Evolutionary conservation across 1,139 yeast species (phyloP), one percentile per base, ranked within the genome.

Genomic region (Protomyces macrosporus): DNA sequence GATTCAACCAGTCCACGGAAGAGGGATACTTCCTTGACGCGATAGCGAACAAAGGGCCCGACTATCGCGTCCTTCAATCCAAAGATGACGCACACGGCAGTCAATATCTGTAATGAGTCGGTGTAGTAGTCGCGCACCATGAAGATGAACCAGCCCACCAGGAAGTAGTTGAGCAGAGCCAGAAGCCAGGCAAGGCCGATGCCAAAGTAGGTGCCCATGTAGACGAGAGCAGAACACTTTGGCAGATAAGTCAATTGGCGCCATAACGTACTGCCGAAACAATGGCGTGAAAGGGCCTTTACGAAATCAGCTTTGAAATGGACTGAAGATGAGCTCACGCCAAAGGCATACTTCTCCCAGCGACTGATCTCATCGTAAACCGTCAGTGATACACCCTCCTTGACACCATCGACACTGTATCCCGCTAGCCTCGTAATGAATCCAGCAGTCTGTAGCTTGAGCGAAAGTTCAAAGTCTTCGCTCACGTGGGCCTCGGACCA

Each of bases 401-500:
- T 59, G 36, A 66, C 63, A 36, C 63, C 53, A 40, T 56, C 63
- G 42, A 55, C 55, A n/a, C 53, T 53, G 39, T 65, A 66, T 10
- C 66, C 45, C n/a, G 57, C 59, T 59, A 65, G 14, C 16, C 68
- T 50, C 3, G 64, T 60, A 23, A 59, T 50, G 51, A 59, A 66
- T 1, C 68, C 68, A 4, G 57, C 23, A 9, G 63, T 56, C 48
- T 65, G 65, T 40, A 66, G 35, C 55, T 66, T 65, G 51, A 66
- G 60, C 30, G 66, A 62, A 60, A 66, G 45, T 39, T 66, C 68
- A 35, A 66, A 66, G 33, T 66, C 68, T 37, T 66, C 68, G 32
- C 67, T 65, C 12, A 66, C 68, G 35, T 66, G 68, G 33, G n/a
- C 14, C 53, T 66, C 68, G 6, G 66, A 65, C 68, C 67, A 66